Percentiles rank a stretch among this genome's conserved stretches.
Evolutionary conservation across 2,329 filamentous ascomycete species (phyloP).

Genomic region (Hirsutella thompsonii): DNA sequence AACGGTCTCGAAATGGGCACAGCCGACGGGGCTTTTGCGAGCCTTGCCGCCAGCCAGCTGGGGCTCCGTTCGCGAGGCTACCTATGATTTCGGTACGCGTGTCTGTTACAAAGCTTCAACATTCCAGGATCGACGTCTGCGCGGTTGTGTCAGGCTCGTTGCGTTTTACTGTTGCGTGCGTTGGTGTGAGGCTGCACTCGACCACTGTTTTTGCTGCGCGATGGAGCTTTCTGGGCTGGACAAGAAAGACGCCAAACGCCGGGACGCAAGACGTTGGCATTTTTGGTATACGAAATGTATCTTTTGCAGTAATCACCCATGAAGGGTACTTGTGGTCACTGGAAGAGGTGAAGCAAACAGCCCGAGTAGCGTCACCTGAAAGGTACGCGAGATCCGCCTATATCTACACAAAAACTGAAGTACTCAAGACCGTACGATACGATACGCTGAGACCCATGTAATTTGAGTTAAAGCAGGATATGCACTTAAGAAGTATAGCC

Average conservation of each 20-base stretch:
- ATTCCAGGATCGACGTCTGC: not conserved
- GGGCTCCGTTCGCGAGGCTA: not conserved
- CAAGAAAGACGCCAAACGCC: not conserved
- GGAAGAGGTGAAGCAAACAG: no score
- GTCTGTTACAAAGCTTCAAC: no score
- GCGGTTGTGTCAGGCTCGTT: not conserved
- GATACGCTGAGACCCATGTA: not conserved
- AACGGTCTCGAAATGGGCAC: not conserved
- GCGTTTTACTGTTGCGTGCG: no score
- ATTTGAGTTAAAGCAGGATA: constrained; percentile 7
- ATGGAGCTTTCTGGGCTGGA: constrained; percentile 3
- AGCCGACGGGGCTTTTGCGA: not conserved
- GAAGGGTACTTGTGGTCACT: no score
- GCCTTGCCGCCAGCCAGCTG: not conserved
- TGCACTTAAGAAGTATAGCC: constrained; percentile 11
- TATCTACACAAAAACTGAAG: not conserved
- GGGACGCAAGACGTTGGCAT: not conserved
- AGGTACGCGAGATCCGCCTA: no score
- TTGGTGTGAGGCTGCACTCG: not conserved
- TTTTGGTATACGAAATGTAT: no score
- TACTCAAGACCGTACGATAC: not conserved
- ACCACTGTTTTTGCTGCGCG: constrained; percentile 9
- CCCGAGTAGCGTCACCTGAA: no score
- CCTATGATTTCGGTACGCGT: no score
- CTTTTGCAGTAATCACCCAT: no score